phyloP scores from a whole-genome alignment of 139 green algal genomes.

The Tetratostichococcus sp. region DNA sequence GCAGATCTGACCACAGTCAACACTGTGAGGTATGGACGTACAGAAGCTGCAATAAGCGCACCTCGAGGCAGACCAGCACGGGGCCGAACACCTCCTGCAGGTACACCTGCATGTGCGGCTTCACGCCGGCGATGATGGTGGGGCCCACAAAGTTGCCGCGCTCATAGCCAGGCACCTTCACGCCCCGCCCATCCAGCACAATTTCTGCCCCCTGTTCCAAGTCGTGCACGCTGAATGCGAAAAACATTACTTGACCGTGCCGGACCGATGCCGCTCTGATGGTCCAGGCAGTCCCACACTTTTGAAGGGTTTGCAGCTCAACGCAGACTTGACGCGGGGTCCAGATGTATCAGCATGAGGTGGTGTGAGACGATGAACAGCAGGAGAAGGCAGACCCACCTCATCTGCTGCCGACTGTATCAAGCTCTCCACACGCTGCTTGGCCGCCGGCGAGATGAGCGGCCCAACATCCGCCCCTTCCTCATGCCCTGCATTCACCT shows the following conservation, averaged over 20 bases:
- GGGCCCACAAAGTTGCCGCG: slow-evolving; percentile 91
- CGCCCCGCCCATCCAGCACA: slow-evolving; percentile 73
- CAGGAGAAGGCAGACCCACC: too few relatives aligned
- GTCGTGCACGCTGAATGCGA: too few relatives aligned
- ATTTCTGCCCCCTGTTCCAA: slow-evolving; percentile 46
- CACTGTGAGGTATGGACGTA: neutral
- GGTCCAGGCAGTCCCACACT: too few relatives aligned
- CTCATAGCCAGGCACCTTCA: slow-evolving; percentile 62
- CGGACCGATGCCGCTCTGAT: too few relatives aligned
- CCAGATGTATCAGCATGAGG: too few relatives aligned
- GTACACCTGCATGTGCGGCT: slow-evolving; percentile 83
- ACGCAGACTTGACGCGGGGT: too few relatives aligned
- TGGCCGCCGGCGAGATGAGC: slow-evolving; percentile 71
- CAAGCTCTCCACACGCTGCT: slow-evolving; percentile 60
- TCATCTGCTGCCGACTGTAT: slow-evolving; percentile 61
- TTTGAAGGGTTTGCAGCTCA: too few relatives aligned
- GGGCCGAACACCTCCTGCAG: slow-evolving; percentile 93
- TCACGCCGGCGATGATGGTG: slow-evolving; percentile 79
- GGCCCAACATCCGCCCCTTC: slow-evolving; percentile 81
- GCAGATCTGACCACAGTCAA: too few relatives aligned
- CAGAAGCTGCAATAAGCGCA: slow-evolving; percentile 11
- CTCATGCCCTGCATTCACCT: slow-evolving; percentile 74
- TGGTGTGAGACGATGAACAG: too few relatives aligned
- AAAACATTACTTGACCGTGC: too few relatives aligned
- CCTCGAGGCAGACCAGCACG: slow-evolving; percentile 82